Evolutionary conservation across 495 filamentous ascomycete species (phyloP).

Genomic region (Wilcoxina mikolae): DNA sequence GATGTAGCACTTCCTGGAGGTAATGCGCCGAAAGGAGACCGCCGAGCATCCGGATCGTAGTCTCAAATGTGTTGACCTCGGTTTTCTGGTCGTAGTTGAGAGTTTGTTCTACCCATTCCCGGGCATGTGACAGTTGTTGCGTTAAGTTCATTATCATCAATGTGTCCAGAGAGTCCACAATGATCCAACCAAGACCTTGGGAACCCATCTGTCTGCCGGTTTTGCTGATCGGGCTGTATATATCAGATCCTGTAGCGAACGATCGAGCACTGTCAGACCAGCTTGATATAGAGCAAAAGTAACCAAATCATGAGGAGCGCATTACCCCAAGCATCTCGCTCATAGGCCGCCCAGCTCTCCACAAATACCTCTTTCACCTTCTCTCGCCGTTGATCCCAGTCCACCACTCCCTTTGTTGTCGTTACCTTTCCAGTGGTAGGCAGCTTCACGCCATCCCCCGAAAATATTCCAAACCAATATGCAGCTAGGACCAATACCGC

Average conservation of each 20-base stretch:
- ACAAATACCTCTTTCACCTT: slow-evolving; percentile 80
- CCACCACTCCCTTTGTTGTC: slow-evolving; percentile 23
- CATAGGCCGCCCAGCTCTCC: slow-evolving; percentile 83
- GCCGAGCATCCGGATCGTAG: slow-evolving; percentile 94
- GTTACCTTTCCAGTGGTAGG: background rate
- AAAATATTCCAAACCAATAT: slow-evolving; percentile 47
- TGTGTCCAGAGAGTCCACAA: slow-evolving; percentile 89
- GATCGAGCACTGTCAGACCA: background rate
- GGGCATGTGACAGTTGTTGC: slow-evolving; percentile 64
- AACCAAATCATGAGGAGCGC: background rate
- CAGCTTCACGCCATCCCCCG: slow-evolving; percentile 14
- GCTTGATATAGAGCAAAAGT: background rate
- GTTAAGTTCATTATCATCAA: slow-evolving; percentile 98
- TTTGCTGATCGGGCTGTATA: slow-evolving; percentile 70
- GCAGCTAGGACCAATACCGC: slow-evolving; percentile 38
- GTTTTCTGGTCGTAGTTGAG: slow-evolving; percentile 80
- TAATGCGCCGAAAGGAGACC: slow-evolving; percentile 91
- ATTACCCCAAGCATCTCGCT: slow-evolving; percentile 87
- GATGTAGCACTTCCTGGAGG: slow-evolving; percentile 40
- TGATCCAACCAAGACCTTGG: slow-evolving; percentile 87
- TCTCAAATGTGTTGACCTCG: slow-evolving; percentile 96
- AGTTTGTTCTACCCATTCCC: slow-evolving; percentile 75
- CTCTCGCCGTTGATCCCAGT: slow-evolving; percentile 66
- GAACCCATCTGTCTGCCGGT: slow-evolving; percentile 67
- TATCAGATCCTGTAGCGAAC: slow-evolving; percentile 51